Percentiles rank a stretch among this genome's conserved stretches.
These are phyloP conservation scores for Chrysochromulina parva DNA, from an alignment of 78 protist genomes.

Conservation along the genomic window DNA sequence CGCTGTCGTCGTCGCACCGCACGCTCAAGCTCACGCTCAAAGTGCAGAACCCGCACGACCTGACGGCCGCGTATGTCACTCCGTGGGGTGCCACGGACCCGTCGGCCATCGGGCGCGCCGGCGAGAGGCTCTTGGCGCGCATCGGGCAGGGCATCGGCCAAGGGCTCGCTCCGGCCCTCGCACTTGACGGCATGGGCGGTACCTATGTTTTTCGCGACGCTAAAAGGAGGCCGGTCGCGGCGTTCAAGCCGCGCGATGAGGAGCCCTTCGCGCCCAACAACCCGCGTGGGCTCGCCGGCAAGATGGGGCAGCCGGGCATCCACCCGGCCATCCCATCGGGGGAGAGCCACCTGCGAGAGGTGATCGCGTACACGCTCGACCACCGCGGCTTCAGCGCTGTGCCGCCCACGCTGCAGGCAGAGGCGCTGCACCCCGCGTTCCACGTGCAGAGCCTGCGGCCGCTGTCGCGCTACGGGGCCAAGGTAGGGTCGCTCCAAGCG, in stretches of 20 bases:
- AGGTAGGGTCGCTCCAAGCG: too few species aligned
- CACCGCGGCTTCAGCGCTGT: constrained; percentile 11
- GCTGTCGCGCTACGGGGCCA: background rate
- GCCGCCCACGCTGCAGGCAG: constrained; percentile 28
- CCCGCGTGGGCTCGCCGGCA: constrained; percentile 37
- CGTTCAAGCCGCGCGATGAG: constrained; percentile 44
- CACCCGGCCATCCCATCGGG: constrained; percentile 16
- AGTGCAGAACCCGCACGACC: background rate
- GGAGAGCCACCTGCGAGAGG: constrained; percentile 40
- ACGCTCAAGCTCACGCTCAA: background rate
- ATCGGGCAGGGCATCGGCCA: constrained; percentile 3
- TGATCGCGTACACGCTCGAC: constrained; percentile 41
- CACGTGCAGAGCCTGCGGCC: background rate
- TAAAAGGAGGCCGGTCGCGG: background rate
- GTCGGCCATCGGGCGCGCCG: background rate
- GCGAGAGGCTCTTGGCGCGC: background rate
- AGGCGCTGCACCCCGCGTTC: constrained; percentile 3
- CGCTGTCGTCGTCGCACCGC: background rate
- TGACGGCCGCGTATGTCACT: background rate
- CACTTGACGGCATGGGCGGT: constrained; percentile 38
- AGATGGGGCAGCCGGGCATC: constrained; percentile 40
- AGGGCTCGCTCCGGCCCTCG: constrained; percentile 35
- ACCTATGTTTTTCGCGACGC: constrained; percentile 32
- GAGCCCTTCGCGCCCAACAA: constrained; percentile 46
- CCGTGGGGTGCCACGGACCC: background rate